Conservation (phyloP, 306 rosid species). For the Quercus cerris region DNA sequence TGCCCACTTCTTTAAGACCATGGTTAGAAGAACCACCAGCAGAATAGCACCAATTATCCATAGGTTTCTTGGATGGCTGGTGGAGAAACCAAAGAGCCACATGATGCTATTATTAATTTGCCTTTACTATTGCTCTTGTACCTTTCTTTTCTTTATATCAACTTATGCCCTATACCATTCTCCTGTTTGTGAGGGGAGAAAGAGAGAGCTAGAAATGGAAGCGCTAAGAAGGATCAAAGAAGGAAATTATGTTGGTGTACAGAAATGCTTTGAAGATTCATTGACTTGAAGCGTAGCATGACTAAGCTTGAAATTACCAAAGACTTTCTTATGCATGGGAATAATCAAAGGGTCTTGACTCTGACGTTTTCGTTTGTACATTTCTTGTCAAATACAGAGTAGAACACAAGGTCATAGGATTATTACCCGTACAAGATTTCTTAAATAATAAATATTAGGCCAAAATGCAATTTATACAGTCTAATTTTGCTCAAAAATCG, state of each 20-base stretch:
- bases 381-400: neutral
- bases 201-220: neutral
- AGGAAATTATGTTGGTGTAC: neutral
- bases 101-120: neutral
- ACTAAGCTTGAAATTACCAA: neutral
- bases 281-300: constrained; percentile 1
- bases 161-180: neutral
- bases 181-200: neutral
- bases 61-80: neutral
- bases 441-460: no score
- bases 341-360: neutral
- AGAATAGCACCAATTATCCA: constrained; percentile 3
- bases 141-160: neutral
- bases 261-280: constrained; percentile 4
- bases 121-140: neutral
- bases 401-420: no score
- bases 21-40: neutral
- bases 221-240: neutral
- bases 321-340: neutral
- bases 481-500: no score
- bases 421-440: no score
- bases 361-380: neutral
- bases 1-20: neutral
- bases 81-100: constrained; percentile 18
- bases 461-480: no score